Conservation (phyloP, 176 grass and related monocot species). For the Carex littledalei region DNA sequence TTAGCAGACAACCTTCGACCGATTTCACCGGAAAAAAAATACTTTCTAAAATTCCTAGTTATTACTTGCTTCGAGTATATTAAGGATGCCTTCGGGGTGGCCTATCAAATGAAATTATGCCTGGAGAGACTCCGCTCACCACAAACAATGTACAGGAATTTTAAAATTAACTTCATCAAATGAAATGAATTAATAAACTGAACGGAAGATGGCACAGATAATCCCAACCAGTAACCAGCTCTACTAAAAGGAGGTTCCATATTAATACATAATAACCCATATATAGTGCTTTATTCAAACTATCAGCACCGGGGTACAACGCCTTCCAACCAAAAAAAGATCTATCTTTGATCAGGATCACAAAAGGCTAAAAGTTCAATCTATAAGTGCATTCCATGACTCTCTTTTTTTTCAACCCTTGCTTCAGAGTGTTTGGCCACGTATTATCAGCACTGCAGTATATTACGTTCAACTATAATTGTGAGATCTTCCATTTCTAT, state of each 20-base stretch:
- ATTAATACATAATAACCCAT: conserved; percentile 10
- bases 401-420: neutral
- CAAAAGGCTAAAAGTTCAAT: neutral
- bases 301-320: neutral
- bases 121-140: too few relatives aligned
- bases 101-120: too few relatives aligned
- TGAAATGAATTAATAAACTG: too few relatives aligned
- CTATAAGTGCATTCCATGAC: neutral
- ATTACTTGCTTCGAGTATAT: too few relatives aligned
- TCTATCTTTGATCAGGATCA: neutral
- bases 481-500: conserved; percentile 10
- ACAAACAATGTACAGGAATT: too few relatives aligned
- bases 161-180: too few relatives aligned
- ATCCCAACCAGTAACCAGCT: neutral
- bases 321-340: neutral
- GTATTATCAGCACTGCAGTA: neutral
- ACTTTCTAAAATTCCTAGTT: too few relatives aligned
- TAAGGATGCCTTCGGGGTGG: too few relatives aligned
- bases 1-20: too few relatives aligned
- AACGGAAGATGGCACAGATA: too few relatives aligned
- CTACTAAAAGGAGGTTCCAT: neutral
- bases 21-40: too few relatives aligned
- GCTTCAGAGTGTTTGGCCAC: neutral
- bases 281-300: too few relatives aligned
- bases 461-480: neutral